These are phyloP conservation scores for Monosporascus sp. DNA, from an alignment of 2,329 filamentous ascomycete species.

Conservation along the genomic window DNA sequence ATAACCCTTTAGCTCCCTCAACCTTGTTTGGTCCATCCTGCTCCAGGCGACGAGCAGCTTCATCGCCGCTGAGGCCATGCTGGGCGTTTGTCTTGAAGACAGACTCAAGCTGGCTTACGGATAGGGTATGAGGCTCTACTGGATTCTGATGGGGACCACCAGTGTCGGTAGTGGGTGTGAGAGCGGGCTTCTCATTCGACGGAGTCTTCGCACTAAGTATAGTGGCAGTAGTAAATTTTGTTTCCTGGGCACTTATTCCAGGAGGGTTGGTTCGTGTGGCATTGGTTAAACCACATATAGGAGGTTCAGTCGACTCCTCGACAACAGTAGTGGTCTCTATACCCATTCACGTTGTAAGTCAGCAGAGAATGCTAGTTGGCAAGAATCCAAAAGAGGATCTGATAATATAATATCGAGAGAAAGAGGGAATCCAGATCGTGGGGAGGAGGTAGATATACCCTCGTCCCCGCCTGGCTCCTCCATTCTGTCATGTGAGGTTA, in stretches of 20 bases:
- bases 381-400: constrained; percentile 7
- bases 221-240: constrained; percentile 1
- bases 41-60: constrained; percentile 60
- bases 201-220: constrained; percentile 1
- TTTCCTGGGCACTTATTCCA: constrained; percentile 10
- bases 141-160: constrained; percentile 3
- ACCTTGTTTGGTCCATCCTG: constrained; percentile 66
- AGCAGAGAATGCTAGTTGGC: not conserved
- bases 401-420: not conserved
- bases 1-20: constrained; percentile 65
- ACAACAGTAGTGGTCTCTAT: constrained; percentile 24
- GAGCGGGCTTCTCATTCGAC: constrained; percentile 5
- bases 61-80: constrained; percentile 57
- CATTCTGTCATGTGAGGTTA: constrained; percentile 2
- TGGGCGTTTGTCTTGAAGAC: constrained; percentile 37
- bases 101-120: constrained; percentile 23
- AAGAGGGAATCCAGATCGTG: not conserved
- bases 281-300: constrained; percentile 25
- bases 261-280: constrained; percentile 13
- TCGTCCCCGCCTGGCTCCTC: not conserved
- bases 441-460: constrained; percentile 1
- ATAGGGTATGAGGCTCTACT: constrained; percentile 22
- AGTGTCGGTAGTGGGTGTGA: constrained; percentile 4
- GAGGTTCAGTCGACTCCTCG: constrained; percentile 30
- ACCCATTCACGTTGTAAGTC: constrained; percentile 26